Conservation (phyloP, 1,284 basidiomycete genomes). For the Fomitopsis schrenkii region DNA sequence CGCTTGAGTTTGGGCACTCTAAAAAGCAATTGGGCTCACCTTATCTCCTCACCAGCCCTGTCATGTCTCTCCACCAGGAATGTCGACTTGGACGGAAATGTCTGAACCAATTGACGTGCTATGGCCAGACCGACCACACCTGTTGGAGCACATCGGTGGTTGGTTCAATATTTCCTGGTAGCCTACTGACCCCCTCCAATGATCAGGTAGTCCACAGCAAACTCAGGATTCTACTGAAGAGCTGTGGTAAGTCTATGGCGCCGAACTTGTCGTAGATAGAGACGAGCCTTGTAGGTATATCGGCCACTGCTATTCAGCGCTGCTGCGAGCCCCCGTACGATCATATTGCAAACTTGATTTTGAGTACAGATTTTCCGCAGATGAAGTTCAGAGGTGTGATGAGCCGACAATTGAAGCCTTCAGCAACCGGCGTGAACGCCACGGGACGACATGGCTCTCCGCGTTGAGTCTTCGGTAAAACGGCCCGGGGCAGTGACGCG, state of each 20-base stretch:
- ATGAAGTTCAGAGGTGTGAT: neutral
- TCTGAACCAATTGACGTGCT: slow-evolving; percentile 69
- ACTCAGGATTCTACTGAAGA: slow-evolving; percentile 58
- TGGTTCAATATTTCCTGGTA: neutral
- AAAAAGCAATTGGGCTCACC: slow-evolving; percentile 39
- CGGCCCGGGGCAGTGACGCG: neutral
- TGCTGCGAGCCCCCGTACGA: slow-evolving; percentile 39
- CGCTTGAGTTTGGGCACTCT: neutral
- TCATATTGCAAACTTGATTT: neutral
- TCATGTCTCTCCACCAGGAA: slow-evolving; percentile 83
- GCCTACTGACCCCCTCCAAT: slow-evolving; percentile 76
- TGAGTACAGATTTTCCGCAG: no score
- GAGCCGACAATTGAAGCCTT: neutral
- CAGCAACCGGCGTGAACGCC: neutral
- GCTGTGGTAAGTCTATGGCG: neutral
- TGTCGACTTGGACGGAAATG: slow-evolving; percentile 72
- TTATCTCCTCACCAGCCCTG: slow-evolving; percentile 77
- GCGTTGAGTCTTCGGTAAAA: neutral
- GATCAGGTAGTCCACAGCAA: slow-evolving; percentile 83
- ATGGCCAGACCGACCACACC: slow-evolving; percentile 89
- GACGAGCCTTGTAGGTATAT: slow-evolving; percentile 57
- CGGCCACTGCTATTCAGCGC: slow-evolving; percentile 59
- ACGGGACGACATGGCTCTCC: neutral
- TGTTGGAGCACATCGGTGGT: slow-evolving; percentile 21
- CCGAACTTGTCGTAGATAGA: neutral